Percentiles rank a stretch among this genome's conserved stretches.
phyloP scores from a whole-genome alignment of 371 early-diverging fungal species.

The Mucor racemosus region DNA sequence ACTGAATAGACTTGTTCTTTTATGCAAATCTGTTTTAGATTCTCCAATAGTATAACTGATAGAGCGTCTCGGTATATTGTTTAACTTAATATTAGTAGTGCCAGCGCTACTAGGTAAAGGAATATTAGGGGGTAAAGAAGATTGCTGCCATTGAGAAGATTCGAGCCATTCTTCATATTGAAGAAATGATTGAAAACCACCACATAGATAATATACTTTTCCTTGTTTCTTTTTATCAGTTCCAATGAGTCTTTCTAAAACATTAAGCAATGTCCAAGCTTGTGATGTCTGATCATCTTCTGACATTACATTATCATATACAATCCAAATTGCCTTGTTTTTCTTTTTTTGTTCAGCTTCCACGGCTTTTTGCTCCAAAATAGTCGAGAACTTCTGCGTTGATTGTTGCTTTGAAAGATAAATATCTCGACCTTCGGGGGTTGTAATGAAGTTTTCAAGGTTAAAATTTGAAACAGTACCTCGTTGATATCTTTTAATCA shows the following conservation, averaged over 20 bases:
- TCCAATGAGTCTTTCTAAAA: constrained; percentile 50
- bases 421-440: constrained; percentile 58
- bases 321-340: constrained; percentile 43
- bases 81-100: background rate
- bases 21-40: constrained; percentile 31
- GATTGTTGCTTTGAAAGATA: constrained; percentile 27
- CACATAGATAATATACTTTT: constrained; percentile 37
- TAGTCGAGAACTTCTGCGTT: constrained; percentile 12
- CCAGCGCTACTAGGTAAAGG: constrained; percentile 1
- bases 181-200: constrained; percentile 44
- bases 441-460: constrained; percentile 68
- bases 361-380: constrained; percentile 34
- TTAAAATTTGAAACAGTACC: constrained; percentile 64
- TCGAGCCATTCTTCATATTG: constrained; percentile 17
- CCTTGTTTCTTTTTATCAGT: constrained; percentile 23
- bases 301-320: constrained; percentile 63
- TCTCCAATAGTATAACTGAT: constrained; percentile 50
- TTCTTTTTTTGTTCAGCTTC: constrained; percentile 25
- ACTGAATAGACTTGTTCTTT: constrained; percentile 52
- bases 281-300: constrained; percentile 51
- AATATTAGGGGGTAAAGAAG: constrained; percentile 1
- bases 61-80: constrained; percentile 43
- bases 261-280: constrained; percentile 67
- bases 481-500: constrained; percentile 64
- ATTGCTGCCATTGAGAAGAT: background rate